Percentiles rank a stretch among this genome's conserved stretches.
Evolutionary conservation across 1,139 yeast genomes (phyloP).

Genomic region (Debaryomyces singareniensis): DNA sequence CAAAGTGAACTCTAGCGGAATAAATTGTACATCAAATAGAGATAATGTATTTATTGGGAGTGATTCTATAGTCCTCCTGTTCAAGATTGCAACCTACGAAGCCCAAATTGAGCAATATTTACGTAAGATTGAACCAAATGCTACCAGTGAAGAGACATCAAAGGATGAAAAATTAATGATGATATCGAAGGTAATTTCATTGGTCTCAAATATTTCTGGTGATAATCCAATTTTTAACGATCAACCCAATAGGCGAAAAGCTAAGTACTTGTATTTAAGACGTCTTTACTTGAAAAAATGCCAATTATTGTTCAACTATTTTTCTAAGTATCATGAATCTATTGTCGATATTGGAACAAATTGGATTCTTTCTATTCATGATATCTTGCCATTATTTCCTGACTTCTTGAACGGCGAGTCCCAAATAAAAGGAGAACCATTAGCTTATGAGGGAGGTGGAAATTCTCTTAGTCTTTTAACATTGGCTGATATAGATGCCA

Average conservation of each 20-base stretch:
- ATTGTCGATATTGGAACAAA: conserved; percentile 37
- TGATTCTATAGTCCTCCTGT: conserved; percentile 23
- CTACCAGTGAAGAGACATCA: conserved; percentile 18
- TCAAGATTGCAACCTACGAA: conserved; percentile 24
- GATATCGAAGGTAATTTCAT: conserved; percentile 28
- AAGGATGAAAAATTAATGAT: conserved; percentile 28
- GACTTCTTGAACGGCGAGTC: conserved; percentile 29
- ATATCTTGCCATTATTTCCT: conserved; percentile 33
- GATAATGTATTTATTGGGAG: conserved; percentile 21
- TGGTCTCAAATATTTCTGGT: conserved; percentile 21
- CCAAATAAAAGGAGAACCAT: conserved; percentile 2
- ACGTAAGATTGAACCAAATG: conserved; percentile 15
- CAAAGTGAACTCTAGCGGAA: conserved; percentile 19
- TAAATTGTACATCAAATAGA: conserved; percentile 12
- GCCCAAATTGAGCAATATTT: conserved; percentile 38
- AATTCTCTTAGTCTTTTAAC: conserved; percentile 10
- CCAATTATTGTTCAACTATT: conserved; percentile 25
- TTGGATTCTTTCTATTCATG: conserved; percentile 34
- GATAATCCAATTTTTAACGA: conserved; percentile 19
- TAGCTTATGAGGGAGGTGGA: conserved; percentile 2
- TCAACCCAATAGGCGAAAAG: conserved; percentile 15
- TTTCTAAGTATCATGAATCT: conserved; percentile 33
- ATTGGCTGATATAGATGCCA: conserved; percentile 3
- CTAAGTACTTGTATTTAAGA: conserved; percentile 25
- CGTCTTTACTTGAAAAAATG: conserved; percentile 29